Base-by-base conservation (phyloP, 768 basidiomycete species). In the Lentinula edodes region DNA sequence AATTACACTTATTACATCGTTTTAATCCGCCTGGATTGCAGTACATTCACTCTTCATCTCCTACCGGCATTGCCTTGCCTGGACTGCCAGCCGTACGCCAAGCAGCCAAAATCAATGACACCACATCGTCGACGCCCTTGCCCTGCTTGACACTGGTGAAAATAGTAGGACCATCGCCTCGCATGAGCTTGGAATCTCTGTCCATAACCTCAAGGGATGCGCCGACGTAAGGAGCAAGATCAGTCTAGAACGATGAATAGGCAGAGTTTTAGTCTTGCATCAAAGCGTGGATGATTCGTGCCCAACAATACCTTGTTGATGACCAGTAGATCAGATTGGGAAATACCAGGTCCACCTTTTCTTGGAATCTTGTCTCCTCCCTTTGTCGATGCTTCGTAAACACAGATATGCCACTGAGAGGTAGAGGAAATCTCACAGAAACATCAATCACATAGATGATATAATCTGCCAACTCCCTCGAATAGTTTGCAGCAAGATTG, bases 331-430 rank as follows among this genome's bases (percentile, higher is more conserved):
- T 98, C 97, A 1, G 94, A 96, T 69, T 95, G 91, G 1, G 94
- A 95, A 66, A 99, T 98, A 9, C 96, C 97, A 1, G 96, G 97
- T 1, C 96, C 97, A 5, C 97, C 96, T 77, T 99, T 99, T 23
- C 96, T 82, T 20, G 97, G 97, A 64, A 99, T 95, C 75, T 99
- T 99, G 76, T 99, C 96, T 0, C 96, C 96, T 9, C 97, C 96
- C 90, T 91, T 28, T 28, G 28, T 28, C 28, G 28, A 28, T 28
- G 28, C 28, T 3, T 28, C 3, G 28, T 28, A 28, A 28, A 28
- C 28, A 28, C 28, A 28, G 28, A 28, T 28, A 28, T 3, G 28
- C 3, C 28, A 28, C 28, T 28, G 28, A 28, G 28, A 28, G 28
- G 28, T 35, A 7, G 16, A 46, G 15, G 58, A 60, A 16, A 46